Evolutionary conservation across 1,284 basidiomycete species (phyloP).

Genomic region (Fomes fomentarius): DNA sequence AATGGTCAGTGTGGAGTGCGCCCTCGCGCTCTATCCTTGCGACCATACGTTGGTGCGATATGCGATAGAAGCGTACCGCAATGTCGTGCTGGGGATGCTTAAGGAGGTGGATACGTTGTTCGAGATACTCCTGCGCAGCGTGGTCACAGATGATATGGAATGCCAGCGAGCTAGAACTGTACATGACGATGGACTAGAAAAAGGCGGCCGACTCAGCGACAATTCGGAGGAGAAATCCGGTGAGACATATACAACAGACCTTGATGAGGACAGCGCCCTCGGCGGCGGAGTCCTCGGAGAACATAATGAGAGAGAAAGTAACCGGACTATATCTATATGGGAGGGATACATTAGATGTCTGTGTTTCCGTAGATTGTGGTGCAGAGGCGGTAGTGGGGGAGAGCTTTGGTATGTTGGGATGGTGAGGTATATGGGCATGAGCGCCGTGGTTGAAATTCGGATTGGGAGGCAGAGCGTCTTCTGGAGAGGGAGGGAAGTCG

Average conservation of each 20-base stretch:
- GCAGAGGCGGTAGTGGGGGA: background rate
- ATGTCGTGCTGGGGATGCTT: constrained; percentile 40
- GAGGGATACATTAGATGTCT: background rate
- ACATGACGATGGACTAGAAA: constrained; percentile 48
- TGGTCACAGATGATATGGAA: constrained; percentile 53
- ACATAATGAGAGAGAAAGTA: constrained; percentile 49
- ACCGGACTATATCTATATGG: constrained; percentile 32
- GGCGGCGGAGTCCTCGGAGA: constrained; percentile 44
- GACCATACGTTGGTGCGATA: constrained; percentile 42
- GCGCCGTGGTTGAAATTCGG: constrained; percentile 1
- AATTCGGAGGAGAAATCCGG: background rate
- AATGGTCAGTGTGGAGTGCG: constrained; percentile 46
- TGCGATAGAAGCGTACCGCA: constrained; percentile 44
- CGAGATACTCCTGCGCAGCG: constrained; percentile 40
- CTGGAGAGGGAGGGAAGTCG: background rate
- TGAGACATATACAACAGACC: constrained; percentile 29
- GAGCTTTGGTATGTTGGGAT: constrained; percentile 3
- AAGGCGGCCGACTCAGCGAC: background rate
- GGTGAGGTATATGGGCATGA: constrained; percentile 12
- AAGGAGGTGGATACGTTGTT: constrained; percentile 40
- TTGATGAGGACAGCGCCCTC: constrained; percentile 51
- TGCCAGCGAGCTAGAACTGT: constrained; percentile 45
- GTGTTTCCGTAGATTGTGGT: background rate
- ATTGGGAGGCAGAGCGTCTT: constrained; percentile 1
- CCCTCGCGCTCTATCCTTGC: constrained; percentile 50